These are phyloP conservation scores for Phytophthora macrochlamydospora DNA, from an alignment of 352 stramenopile genomes.

Conservation along the genomic window DNA sequence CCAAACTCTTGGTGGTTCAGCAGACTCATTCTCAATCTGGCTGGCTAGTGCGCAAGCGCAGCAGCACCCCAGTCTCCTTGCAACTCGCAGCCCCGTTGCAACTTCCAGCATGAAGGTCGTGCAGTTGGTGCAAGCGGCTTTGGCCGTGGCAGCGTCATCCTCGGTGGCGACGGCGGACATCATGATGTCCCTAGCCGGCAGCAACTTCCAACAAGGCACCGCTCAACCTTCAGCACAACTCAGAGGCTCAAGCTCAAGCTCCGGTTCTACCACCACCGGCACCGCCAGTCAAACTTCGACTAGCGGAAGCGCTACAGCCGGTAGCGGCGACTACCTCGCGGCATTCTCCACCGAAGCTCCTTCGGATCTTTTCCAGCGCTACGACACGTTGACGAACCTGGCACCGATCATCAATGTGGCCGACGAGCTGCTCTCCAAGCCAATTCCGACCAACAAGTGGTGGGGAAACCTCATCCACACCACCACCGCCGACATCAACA, in stretches of 20 bases:
- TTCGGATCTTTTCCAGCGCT: conserved; percentile 59
- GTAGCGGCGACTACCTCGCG: conserved; percentile 31
- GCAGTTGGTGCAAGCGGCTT: conserved; percentile 28
- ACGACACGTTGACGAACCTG: conserved; percentile 51
- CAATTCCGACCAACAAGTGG: conserved; percentile 87
- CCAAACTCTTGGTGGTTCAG: conserved; percentile 6
- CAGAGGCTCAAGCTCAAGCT: conserved; percentile 9
- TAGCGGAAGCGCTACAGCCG: conserved; percentile 5
- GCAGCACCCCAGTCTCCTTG: conserved; percentile 14
- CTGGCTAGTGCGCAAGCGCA: conserved; percentile 21
- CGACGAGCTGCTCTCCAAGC: conserved; percentile 42
- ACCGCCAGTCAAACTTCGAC: conserved; percentile 4
- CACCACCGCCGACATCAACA: conserved; percentile 43
- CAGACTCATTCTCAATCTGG: conserved; percentile 35
- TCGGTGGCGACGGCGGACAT: conserved; percentile 14
- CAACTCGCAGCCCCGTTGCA: conserved; percentile 4
- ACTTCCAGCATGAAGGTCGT: conserved; percentile 33
- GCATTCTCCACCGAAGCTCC: conserved; percentile 57
- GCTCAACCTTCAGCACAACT: conserved; percentile 19
- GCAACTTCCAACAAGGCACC: conserved; percentile 27
- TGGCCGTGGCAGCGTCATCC: conserved; percentile 9
- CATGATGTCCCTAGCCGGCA: conserved; percentile 24
- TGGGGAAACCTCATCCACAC: conserved; percentile 83
- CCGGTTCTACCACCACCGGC: conserved; percentile 3
- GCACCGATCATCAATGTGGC: conserved; percentile 74